phyloP scores from a whole-genome alignment of 257 asterid species.

The Primulina eburnea region DNA sequence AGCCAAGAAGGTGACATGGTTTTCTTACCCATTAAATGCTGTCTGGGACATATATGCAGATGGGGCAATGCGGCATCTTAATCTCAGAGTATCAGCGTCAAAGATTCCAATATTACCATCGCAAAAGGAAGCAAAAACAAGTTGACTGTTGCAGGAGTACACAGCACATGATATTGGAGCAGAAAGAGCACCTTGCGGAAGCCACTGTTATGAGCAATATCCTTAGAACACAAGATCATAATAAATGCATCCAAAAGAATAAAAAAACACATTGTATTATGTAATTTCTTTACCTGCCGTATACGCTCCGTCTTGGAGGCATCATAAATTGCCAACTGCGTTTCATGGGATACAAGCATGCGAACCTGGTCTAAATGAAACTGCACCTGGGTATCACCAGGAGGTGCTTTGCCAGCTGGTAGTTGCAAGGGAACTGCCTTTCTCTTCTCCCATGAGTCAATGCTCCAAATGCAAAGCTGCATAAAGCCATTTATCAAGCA shows the following conservation, averaged over 20 bases:
- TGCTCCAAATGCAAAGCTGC: constrained; percentile 95
- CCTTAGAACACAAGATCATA: constrained; percentile 14
- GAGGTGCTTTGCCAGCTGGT: constrained; percentile 84
- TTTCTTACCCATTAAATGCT: constrained; percentile 67
- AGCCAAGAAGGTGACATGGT: not conserved
- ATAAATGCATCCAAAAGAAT: not conserved
- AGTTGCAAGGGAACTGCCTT: constrained; percentile 73
- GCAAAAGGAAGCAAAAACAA: constrained; percentile 77
- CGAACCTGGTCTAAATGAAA: constrained; percentile 81
- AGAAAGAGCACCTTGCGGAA: constrained; percentile 85
- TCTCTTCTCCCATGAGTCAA: constrained; percentile 92
- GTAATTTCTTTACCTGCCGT: constrained; percentile 61
- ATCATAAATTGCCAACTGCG: constrained; percentile 85
- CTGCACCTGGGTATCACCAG: constrained; percentile 91
- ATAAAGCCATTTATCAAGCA: constrained; percentile 6
- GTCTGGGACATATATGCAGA: constrained; percentile 69
- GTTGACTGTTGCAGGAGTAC: constrained; percentile 90
- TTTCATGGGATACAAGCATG: constrained; percentile 84
- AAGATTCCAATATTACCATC: constrained; percentile 87
- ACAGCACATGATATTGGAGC: constrained; percentile 90
- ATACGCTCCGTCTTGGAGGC: constrained; percentile 86
- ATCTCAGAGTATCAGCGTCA: constrained; percentile 80
- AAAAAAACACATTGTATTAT: not conserved
- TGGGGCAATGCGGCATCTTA: constrained; percentile 85
- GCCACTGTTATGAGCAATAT: constrained; percentile 56